Evolutionary conservation across 2,329 filamentous ascomycete genomes (phyloP).

Genomic region (Dothidotthia symphoricarpi): DNA sequence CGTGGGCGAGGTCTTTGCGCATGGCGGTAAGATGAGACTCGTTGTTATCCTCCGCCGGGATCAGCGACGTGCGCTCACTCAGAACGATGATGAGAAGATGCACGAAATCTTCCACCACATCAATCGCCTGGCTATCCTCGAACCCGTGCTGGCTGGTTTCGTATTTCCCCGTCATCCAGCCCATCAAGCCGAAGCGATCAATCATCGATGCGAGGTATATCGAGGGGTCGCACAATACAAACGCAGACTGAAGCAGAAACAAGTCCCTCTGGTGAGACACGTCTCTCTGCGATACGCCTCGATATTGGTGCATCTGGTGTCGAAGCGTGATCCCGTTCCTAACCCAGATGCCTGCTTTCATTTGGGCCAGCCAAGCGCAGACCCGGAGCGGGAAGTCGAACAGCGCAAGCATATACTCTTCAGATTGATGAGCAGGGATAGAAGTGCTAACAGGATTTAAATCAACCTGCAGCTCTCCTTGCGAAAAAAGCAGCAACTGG

Average conservation of each 20-base stretch:
- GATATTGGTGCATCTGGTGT: conserved; percentile 92
- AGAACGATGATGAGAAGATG: conserved; percentile 88
- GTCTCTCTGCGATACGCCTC: conserved; percentile 83
- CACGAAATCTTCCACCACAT: conserved; percentile 93
- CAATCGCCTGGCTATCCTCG: conserved; percentile 84
- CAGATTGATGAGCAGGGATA: conserved; percentile 59
- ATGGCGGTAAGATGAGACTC: conserved; percentile 68
- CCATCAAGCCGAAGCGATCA: conserved; percentile 83
- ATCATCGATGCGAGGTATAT: conserved; percentile 85
- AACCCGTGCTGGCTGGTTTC: conserved; percentile 63
- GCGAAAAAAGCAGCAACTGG: conserved; percentile 68
- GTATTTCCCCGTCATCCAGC: conserved; percentile 84
- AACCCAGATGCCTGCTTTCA: conserved; percentile 98
- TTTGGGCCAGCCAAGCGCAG: conserved; percentile 94
- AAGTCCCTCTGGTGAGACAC: conserved; percentile 93
- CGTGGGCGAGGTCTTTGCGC: conserved; percentile 86
- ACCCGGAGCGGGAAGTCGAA: conserved; percentile 94
- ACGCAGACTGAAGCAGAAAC: conserved; percentile 85
- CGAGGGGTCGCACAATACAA: conserved; percentile 80
- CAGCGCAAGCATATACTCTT: conserved; percentile 80
- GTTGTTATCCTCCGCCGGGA: conserved; percentile 64
- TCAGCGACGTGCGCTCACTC: conserved; percentile 80
- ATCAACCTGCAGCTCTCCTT: conserved; percentile 65
- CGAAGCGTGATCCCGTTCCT: conserved; percentile 93
- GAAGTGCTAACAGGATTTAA: conserved; percentile 60